These are phyloP conservation scores for Bromus sterilis DNA, from an alignment of 176 grass and related monocot species.

Conservation along the genomic window DNA sequence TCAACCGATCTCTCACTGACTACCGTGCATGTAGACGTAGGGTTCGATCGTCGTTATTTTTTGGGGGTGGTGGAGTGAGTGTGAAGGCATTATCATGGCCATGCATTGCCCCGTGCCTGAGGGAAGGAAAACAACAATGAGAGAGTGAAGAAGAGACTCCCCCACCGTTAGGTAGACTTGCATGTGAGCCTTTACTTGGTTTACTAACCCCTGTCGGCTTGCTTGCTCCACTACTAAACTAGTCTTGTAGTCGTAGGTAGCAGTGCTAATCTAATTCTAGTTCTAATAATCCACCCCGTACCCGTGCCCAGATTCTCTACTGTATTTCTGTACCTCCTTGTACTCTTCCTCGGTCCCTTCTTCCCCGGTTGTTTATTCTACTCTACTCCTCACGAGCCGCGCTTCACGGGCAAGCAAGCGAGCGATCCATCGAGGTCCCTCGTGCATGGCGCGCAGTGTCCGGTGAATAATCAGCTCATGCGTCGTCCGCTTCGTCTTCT, in stretches of 20 bases:
- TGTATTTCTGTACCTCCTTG: background rate
- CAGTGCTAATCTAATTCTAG: background rate
- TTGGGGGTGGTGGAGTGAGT: slow-evolving; percentile 15
- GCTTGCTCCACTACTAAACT: background rate
- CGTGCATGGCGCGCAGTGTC: background rate
- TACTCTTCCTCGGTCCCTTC: background rate
- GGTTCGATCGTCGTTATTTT: slow-evolving; percentile 4
- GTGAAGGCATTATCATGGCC: slow-evolving; percentile 15
- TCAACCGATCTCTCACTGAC: background rate
- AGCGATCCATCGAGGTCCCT: no score
- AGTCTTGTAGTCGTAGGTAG: background rate
- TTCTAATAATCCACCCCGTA: slow-evolving; percentile 13
- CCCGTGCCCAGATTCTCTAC: background rate
- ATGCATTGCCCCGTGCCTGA: background rate
- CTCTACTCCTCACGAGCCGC: background rate
- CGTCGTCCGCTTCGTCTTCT: slow-evolving; percentile 9
- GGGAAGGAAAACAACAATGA: background rate
- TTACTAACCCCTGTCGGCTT: slow-evolving; percentile 30
- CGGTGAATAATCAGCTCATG: slow-evolving; percentile 20
- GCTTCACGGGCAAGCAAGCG: slow-evolving; percentile 19
- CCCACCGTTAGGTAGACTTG: slow-evolving; percentile 29
- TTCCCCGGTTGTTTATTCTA: background rate
- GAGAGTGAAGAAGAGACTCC: background rate
- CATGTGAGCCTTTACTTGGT: slow-evolving; percentile 25
- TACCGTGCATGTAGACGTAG: background rate